Base-by-base conservation (phyloP, 2,329 filamentous ascomycete genomes). In the Penicillium sp. region DNA sequence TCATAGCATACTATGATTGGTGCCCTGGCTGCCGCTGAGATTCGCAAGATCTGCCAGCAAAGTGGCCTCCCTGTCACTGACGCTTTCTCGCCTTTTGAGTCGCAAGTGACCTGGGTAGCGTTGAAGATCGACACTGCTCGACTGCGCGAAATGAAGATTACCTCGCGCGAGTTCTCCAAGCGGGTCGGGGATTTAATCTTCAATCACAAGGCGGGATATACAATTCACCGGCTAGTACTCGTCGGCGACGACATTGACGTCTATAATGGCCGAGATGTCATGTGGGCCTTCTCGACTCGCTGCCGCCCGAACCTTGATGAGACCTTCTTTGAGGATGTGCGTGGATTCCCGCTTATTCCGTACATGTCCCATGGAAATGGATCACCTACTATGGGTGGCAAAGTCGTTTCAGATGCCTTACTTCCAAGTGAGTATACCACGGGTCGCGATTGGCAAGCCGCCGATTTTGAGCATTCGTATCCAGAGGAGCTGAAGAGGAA, bases 81-180 rank as follows among this genome's bases (percentile, higher is more conserved):
- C 9, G 65, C 65, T 1, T 72, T 67, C 45, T 47, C 71, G 0
- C 71, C 70, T 0, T 70, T 73, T 33, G 70, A 74, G 42, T 63
- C 70, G 0, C 69, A 74, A 40, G 72, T 70, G 0, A 75, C 68
- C 0, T 77, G 74, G 74, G 63, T 65, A 0, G 72, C 62, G 0
- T 49, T 84, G 52, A 73, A 80, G 42, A 73, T 81, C 15, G 79
- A 84, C 54, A 76, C 72, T 1, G 64, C 69, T 4, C 76, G 76
- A 53, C 69, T 83, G 7, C 74, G 75, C 19, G 68, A 72, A 7
- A 73, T 80, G 70, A 74, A 79, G 30, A 75, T 73, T 11, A 75
- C 56, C 1, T 38, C 67, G 0, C 45, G 58, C 13, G 63, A 67
- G 0, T 67, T 77, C 30, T 60, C 60, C 33, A 58, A 62, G 29